Conservation (phyloP, 2,329 filamentous ascomycete genomes). For the Anisogramma anomala region DNA sequence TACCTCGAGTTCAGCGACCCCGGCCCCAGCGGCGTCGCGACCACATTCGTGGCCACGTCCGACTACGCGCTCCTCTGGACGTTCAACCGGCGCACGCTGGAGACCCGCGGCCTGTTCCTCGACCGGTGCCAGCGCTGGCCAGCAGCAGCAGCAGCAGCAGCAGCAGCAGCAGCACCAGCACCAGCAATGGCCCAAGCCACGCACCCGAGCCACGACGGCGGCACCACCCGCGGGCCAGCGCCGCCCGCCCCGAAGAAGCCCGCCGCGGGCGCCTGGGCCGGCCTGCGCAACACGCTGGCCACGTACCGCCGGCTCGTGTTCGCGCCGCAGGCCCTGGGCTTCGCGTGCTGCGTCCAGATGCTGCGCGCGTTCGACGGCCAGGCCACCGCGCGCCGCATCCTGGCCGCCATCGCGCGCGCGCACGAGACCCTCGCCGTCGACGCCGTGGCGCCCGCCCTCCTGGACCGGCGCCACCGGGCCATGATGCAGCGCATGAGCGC, state of each 20-base stretch:
- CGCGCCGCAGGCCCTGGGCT: slow-evolving; percentile 18
- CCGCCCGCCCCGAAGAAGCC: slow-evolving; percentile 1
- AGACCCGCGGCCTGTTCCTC: slow-evolving; percentile 17
- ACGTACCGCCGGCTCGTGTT: slow-evolving; percentile 15
- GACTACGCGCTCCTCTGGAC: slow-evolving; percentile 20
- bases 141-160: too few relatives aligned
- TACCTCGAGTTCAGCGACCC: slow-evolving; percentile 18
- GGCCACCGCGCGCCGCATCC: slow-evolving; percentile 15
- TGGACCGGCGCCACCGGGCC: slow-evolving; percentile 12
- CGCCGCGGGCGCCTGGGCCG: slow-evolving; percentile 2
- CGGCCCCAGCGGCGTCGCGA: slow-evolving; percentile 11
- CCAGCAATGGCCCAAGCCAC: too few relatives aligned
- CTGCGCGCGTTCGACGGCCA: slow-evolving; percentile 18
- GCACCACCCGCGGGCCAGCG: neutral
- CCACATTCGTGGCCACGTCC: slow-evolving; percentile 18
- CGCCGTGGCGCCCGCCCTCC: slow-evolving; percentile 2
- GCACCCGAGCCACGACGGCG: neutral
- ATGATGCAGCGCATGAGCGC: slow-evolving; percentile 16
- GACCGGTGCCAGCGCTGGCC: slow-evolving; percentile 12
- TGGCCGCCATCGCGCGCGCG: slow-evolving; percentile 14
- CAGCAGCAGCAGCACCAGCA: too few relatives aligned
- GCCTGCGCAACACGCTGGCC: slow-evolving; percentile 16
- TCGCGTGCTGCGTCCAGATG: slow-evolving; percentile 16
- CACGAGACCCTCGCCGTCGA: slow-evolving; percentile 8
- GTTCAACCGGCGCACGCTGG: slow-evolving; percentile 14